These are phyloP conservation scores for Pseudozyma flocculosa DNA, from an alignment of 1,284 basidiomycete species.

Conservation along the genomic window DNA sequence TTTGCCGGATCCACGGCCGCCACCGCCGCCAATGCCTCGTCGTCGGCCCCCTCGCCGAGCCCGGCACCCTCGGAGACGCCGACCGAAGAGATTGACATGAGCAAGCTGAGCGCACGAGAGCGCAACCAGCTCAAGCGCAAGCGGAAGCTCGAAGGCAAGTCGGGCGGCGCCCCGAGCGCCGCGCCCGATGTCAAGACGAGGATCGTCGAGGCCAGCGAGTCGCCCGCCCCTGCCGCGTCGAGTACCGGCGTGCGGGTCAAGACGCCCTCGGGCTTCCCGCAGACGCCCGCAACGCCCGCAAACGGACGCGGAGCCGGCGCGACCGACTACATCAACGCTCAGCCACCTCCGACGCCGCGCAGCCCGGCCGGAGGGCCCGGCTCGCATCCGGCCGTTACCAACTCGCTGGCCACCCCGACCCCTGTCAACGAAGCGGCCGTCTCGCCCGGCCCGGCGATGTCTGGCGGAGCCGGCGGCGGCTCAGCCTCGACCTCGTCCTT, in stretches of 20 bases:
- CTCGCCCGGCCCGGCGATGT: too few species aligned
- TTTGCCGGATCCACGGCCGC: conserved; percentile 20
- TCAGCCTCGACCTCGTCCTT: too few species aligned
- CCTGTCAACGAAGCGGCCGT: conserved; percentile 21
- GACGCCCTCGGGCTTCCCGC: conserved; percentile 18
- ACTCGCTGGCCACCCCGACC: conserved; percentile 23
- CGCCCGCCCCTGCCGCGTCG: conserved; percentile 5
- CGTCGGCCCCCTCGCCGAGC: conserved; percentile 17
- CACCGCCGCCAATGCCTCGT: conserved; percentile 1
- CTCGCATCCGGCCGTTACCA: conserved; percentile 20
- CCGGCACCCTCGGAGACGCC: conserved; percentile 15
- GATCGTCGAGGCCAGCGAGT: conserved; percentile 61
- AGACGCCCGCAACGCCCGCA: conserved; percentile 21
- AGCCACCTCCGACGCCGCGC: conserved; percentile 20
- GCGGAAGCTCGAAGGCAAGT: conserved; percentile 75
- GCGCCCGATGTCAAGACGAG: conserved; percentile 23
- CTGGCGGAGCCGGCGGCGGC: too few species aligned
- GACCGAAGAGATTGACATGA: conserved; percentile 45
- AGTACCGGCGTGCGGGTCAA: conserved; percentile 19
- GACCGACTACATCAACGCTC: conserved; percentile 18
- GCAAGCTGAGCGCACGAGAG: conserved; percentile 68
- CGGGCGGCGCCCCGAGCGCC: conserved; percentile 1
- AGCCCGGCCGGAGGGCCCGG: conserved; percentile 32
- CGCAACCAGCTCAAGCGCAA: conserved; percentile 87
- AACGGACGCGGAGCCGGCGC: conserved; percentile 1